Conservation (phyloP, 176 grass and related monocot genomes). For the Tuctoria greenei region DNA sequence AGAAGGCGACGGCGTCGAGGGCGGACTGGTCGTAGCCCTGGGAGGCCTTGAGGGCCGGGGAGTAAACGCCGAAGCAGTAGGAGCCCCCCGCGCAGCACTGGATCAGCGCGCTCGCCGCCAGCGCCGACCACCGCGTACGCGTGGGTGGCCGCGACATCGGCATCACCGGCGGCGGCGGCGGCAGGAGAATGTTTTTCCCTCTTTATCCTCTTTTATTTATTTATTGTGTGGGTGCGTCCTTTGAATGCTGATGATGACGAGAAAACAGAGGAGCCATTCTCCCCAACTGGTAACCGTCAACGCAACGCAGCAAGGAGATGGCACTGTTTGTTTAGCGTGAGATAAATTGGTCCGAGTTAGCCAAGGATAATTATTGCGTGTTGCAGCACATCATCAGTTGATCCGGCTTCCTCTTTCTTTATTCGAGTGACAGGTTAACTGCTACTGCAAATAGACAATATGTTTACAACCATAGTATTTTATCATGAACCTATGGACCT, state of each 20-base stretch:
- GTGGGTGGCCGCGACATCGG: neutral
- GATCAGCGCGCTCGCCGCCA: conserved; percentile 66
- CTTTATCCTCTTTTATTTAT: neutral
- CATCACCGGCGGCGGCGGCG: neutral
- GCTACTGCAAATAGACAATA: neutral
- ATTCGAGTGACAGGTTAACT: neutral
- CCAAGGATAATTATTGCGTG: neutral
- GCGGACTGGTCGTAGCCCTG: conserved; percentile 90
- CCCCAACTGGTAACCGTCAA: too few relatives aligned
- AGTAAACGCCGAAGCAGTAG: conserved; percentile 85
- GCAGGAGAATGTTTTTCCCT: neutral
- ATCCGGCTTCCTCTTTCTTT: neutral
- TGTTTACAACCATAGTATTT: too few relatives aligned
- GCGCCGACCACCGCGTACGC: conserved; percentile 68
- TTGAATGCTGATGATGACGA: too few relatives aligned
- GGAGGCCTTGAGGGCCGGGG: conserved; percentile 57
- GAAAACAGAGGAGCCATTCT: too few relatives aligned
- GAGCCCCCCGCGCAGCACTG: conserved; percentile 62
- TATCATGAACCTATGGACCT: too few relatives aligned
- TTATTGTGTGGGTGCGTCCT: neutral
- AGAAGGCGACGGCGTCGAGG: conserved; percentile 85
- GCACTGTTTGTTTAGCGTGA: too few relatives aligned
- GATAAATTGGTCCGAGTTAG: too few relatives aligned
- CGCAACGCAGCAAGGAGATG: too few relatives aligned
- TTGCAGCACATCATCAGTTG: conserved; percentile 13